Base-by-base conservation (phyloP, 2,329 filamentous ascomycete genomes). In the Sporothrix inflata region DNA sequence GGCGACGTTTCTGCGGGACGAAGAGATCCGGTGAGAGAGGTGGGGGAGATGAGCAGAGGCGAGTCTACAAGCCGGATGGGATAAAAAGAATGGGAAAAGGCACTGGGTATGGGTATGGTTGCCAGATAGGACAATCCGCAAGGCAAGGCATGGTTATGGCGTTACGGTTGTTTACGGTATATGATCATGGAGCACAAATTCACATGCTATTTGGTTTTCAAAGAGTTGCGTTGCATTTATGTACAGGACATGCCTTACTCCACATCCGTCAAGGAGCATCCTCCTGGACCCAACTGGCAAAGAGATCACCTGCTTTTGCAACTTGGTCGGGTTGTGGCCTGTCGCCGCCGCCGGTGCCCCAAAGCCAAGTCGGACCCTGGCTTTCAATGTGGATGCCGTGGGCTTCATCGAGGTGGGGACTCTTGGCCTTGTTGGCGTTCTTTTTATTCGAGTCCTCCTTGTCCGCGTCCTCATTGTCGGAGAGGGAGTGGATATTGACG, bases 321-420 rank as follows among this genome's bases (percentile, higher is more conserved):
- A 34, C 6, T 3, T 34, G 3, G 30, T 34, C 30, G 3, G 30
- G 30, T 6, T 34, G 30, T 6, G 30, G 30, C 30, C 6, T 34
- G 30, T 34, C 30, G 30, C 30, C 30, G 30, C 30, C 30, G 30
- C 30, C 30, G 6, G 30, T 34, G 30, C 30, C 30, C 30, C 30
- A 34, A 3, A 34, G 79, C 90, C 72, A 87, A 75, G 14, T 78
- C 77, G 34, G 82, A 80, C 12, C 68, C 83, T 75, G 87, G 84
- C 40, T 87, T 77, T 11, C 66, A 4, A 72, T 7, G 9, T 38
- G 14, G 1, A 65, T 16, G 16, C 72, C 71, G 8, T 42, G 51
- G 16, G 38, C 71, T 8, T 16, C 27, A 19, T 74, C 74, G 2
- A 73, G 69, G 49, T 73, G 65, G 68, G 92, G 90, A 78, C 92